Evolutionary conservation across 495 filamentous ascomycete genomes (phyloP), one percentile per base, ranked within the genome.

Genomic region (Glarea lozoyensis): DNA sequence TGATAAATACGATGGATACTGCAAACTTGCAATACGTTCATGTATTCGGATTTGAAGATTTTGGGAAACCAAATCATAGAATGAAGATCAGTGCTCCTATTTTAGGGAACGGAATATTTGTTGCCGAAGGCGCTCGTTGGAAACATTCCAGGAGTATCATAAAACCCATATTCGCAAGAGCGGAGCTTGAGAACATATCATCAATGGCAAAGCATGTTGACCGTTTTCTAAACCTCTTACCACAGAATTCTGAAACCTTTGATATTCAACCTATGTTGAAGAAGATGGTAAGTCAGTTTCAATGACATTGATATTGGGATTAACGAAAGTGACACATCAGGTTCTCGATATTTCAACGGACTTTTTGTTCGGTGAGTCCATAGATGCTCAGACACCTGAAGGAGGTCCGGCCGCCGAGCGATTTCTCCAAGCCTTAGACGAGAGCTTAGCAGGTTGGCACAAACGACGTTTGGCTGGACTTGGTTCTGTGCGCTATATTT

Each of bases 281-380:
- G 58, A 45, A 58, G 15, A 50, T 81, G 6, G 15, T 37, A 37
- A 10, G 15, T 16, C n/a, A n/a, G n/a, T n/a, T n/a, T n/a, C n/a
- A n/a, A n/a, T n/a, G n/a, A n/a, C n/a, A n/a, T n/a, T n/a, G n/a
- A n/a, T n/a, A n/a, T n/a, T n/a, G n/a, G n/a, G n/a, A n/a, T n/a
- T n/a, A n/a, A n/a, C n/a, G n/a, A n/a, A n/a, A n/a, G n/a, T n/a
- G n/a, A n/a, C n/a, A n/a, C n/a, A n/a, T n/a, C n/a, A 19, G 37
- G 79, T 79, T 1, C 63, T 86, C 11, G 82, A 88, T 50, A 64
- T 78, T 0, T 69, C 79, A 0, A 85, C 79, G 0, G 78, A 86
- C 45, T 81, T 87, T 53, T 62, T 88, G 3, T 80, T 85, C 37
- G 81, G 82, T 3, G 65, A 75, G 39, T 59, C 61, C 16, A 53